phyloP scores from a whole-genome alignment of 2,329 filamentous ascomycete species.

The Alternaria infectoria region DNA sequence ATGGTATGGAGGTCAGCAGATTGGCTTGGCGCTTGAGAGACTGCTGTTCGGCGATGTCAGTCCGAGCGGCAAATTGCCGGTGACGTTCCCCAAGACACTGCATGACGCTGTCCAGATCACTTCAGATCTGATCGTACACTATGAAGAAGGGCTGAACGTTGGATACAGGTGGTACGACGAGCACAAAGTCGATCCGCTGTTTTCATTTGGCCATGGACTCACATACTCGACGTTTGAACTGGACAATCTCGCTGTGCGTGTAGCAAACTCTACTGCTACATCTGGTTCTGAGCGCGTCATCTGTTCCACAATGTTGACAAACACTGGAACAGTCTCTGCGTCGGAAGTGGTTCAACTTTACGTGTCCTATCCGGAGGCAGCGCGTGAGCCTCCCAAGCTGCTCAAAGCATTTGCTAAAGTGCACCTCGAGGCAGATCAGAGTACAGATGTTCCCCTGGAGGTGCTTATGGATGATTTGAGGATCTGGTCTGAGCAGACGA shows the following conservation, averaged over 20 bases:
- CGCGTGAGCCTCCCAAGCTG: background rate
- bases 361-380: background rate
- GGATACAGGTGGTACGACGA: background rate
- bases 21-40: constrained; percentile 76
- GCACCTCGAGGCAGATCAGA: background rate
- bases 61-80: constrained; percentile 78
- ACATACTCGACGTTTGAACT: constrained; percentile 70
- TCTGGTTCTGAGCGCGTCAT: background rate
- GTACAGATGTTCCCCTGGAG: background rate
- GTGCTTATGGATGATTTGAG: constrained; percentile 3
- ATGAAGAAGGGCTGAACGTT: background rate
- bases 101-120: constrained; percentile 63
- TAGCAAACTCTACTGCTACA: background rate
- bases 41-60: constrained; percentile 77
- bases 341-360: background rate
- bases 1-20: constrained; percentile 74
- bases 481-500: constrained; percentile 5
- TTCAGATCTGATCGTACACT: background rate
- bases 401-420: background rate
- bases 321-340: background rate
- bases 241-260: background rate
- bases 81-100: constrained; percentile 75
- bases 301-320: background rate
- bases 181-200: constrained; percentile 64
- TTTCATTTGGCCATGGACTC: constrained; percentile 82